Conservation (phyloP, 257 asterid genomes). For the Paraleonurus japonicus region DNA sequence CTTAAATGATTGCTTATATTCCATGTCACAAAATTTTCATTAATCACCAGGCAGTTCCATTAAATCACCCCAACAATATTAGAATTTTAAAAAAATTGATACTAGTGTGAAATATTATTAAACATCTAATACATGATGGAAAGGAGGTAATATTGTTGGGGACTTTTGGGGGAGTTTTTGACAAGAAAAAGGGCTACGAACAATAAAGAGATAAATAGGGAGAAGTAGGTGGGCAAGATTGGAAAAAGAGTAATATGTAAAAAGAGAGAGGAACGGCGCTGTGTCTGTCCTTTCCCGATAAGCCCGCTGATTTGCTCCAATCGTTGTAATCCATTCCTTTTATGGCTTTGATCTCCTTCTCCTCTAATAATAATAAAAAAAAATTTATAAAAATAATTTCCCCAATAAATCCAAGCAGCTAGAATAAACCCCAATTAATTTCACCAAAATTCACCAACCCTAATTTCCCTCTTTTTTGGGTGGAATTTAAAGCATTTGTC, state of each 20-base stretch:
- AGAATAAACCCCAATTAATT: background rate
- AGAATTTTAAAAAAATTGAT: no score
- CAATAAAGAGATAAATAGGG: background rate
- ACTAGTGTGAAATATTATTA: no score
- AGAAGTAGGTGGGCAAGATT: constrained; percentile 2
- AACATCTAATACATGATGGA: no score
- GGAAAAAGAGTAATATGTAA: background rate
- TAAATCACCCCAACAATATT: no score
- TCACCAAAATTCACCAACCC: background rate
- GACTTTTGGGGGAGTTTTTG: background rate
- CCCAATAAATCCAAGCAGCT: background rate
- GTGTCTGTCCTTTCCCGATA: constrained; percentile 41
- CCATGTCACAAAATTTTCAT: no score
- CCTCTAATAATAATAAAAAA: background rate
- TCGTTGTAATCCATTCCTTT: constrained; percentile 9
- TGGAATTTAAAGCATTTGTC: constrained; percentile 2
- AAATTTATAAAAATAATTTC: background rate
- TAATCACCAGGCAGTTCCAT: background rate
- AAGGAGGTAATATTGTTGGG: background rate
- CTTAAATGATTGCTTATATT: no score
- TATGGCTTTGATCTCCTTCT: constrained; percentile 24
- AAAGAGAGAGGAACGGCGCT: constrained; percentile 31
- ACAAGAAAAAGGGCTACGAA: background rate
- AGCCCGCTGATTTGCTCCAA: constrained; percentile 32
- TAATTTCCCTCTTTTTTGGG: background rate